These are phyloP conservation scores for Aspergillus homomorphus DNA, from an alignment of 495 filamentous ascomycete genomes.

Conservation along the genomic window DNA sequence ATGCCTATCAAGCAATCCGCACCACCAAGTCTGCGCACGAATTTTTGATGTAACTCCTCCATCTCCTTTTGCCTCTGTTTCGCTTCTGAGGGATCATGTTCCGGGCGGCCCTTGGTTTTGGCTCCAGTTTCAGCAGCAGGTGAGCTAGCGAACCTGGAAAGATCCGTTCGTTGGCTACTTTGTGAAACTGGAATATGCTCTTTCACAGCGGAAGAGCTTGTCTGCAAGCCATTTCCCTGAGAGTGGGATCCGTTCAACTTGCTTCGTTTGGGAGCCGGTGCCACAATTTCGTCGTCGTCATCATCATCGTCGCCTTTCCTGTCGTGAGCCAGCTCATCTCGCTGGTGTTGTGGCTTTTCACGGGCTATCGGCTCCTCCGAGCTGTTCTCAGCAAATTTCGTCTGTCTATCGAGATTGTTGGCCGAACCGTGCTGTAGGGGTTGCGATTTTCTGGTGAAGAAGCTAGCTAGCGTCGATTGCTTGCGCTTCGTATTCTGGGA, in stretches of 20 bases:
- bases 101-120: not conserved
- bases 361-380: conserved; percentile 11
- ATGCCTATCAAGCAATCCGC: conserved; percentile 75
- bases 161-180: conserved; percentile 37
- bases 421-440: conserved; percentile 17
- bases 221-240: conserved; percentile 17
- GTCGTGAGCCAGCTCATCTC: conserved; percentile 13
- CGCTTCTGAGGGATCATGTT: conserved; percentile 47
- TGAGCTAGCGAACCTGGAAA: conserved; percentile 42
- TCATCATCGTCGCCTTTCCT: conserved; percentile 29
- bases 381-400: not conserved
- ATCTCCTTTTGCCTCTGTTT: conserved; percentile 47
- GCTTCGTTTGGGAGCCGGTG: conserved; percentile 40
- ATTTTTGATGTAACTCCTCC: conserved; percentile 76
- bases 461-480: conserved; percentile 81
- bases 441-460: conserved; percentile 68
- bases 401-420: conserved; percentile 12
- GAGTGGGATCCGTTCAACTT: conserved; percentile 20
- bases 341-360: conserved; percentile 21
- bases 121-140: conserved; percentile 17
- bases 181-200: conserved; percentile 19
- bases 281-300: conserved; percentile 41
- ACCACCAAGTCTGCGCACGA: conserved; percentile 83
- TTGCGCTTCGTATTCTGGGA: conserved; percentile 52
- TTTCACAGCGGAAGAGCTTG: not conserved